Evolutionary conservation across 805 yeast species (phyloP).

Genomic region (Candida palmyrensis): DNA sequence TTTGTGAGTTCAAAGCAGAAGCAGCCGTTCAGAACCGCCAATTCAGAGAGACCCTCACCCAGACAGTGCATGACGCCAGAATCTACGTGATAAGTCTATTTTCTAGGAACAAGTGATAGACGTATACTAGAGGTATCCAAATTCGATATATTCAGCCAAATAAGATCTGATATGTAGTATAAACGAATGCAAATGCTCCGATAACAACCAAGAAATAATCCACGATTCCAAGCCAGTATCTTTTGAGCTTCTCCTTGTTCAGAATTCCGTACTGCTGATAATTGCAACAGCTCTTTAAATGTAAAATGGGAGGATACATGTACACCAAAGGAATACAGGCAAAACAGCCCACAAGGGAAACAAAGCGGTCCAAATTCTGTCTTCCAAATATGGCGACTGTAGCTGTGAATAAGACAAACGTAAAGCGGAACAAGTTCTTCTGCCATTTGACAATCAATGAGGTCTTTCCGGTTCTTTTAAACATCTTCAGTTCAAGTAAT

Average conservation of each 20-base stretch:
- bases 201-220: constrained; percentile 48
- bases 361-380: constrained; percentile 64
- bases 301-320: constrained; percentile 80
- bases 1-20: constrained; percentile 8
- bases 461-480: constrained; percentile 53
- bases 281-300: constrained; percentile 47
- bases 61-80: constrained; percentile 23
- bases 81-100: constrained; percentile 7
- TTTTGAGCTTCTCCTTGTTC: constrained; percentile 19
- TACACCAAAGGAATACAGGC: constrained; percentile 84
- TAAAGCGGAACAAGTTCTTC: constrained; percentile 54
- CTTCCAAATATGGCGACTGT: constrained; percentile 64
- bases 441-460: constrained; percentile 55
- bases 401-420: constrained; percentile 51
- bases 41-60: constrained; percentile 13
- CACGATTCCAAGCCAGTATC: constrained; percentile 32
- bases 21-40: constrained; percentile 8
- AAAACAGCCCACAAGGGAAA: constrained; percentile 77
- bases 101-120: constrained; percentile 3
- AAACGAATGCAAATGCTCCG: constrained; percentile 60
- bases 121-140: constrained; percentile 1
- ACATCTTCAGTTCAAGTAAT: constrained; percentile 60
- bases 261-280: constrained; percentile 11
- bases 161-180: constrained; percentile 61
- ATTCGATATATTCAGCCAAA: constrained; percentile 1